Base-by-base conservation (phyloP, 2,329 filamentous ascomycete genomes). In the Amauroascus niger region DNA sequence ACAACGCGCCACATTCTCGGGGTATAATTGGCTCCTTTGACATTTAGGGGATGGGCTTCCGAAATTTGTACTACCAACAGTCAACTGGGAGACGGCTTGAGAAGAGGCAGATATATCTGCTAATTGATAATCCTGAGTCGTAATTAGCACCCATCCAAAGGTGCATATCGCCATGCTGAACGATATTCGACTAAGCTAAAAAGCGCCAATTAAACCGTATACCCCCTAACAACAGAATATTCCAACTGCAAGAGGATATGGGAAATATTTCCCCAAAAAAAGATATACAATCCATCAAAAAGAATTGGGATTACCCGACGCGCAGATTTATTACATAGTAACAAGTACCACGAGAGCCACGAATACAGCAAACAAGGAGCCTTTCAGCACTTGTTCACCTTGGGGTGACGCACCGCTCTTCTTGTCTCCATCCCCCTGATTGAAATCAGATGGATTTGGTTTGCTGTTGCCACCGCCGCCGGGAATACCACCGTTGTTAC, bases 361-460 rank as follows among this genome's bases (percentile, higher is more conserved):
- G 53, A 75, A 59, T 14, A 71, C 73, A 20, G 73, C 74, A 55
- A 76, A 73, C 58, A 76, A 63, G 6, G 72, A 74, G 51, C 73
- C 70, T 43, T 65, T 65, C 46, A 75, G 63, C 48, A 73, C 67
- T 48, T 65, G 65, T 61, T 74, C 71, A 50, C 63, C 67, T 55
- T 64, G 64, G 16, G 65, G 62, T 22, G 65, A 57, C 30, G 68
- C 69, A 39, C 64, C 64, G 54, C 47, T 63, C 24, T 39, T 28
- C 11, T 53, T 51, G 9, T 46, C 37, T 9, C 37, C 44, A 26
- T 22, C 49, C 6, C 44, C 65, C 52, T 71, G 68, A 55, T 55
- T 63, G 60, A 70, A 71, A 37, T 64, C 65, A 22, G 63, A 57
- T 16, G 60, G 57, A 35, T 59, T 55, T 37, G 55, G 52, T 37